Percentiles rank a stretch among this genome's conserved stretches.
phyloP scores from a whole-genome alignment of 2,329 filamentous ascomycete species.

The Talaromyces marneffei region DNA sequence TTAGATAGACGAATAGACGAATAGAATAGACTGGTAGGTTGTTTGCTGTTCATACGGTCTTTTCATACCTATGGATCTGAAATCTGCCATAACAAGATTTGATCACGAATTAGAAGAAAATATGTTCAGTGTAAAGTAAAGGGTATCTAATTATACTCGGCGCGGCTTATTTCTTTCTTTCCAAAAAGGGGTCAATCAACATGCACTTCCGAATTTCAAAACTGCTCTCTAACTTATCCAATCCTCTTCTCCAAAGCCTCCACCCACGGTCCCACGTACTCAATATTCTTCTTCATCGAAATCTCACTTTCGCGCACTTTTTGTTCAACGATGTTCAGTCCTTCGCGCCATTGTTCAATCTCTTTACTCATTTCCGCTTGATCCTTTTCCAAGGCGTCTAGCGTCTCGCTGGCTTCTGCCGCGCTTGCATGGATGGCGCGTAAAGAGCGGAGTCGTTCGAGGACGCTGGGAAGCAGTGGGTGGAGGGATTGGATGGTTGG shows the following conservation, averaged over 20 bases:
- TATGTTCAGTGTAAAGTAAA: not conserved
- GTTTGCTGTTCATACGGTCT: not conserved
- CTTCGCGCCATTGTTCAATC: slow-evolving; percentile 78
- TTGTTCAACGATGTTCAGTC: slow-evolving; percentile 70
- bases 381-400: slow-evolving; percentile 69
- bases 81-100: not conserved
- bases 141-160: slow-evolving; percentile 3
- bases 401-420: slow-evolving; percentile 68
- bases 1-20: slow-evolving; percentile 6
- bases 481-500: slow-evolving; percentile 82
- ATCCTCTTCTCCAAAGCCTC: slow-evolving; percentile 77
- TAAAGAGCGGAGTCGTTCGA: slow-evolving; percentile 79
- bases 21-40: not conserved
- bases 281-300: slow-evolving; percentile 71
- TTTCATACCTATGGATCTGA: not conserved
- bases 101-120: not conserved
- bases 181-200: not conserved
- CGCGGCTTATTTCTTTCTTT: not conserved
- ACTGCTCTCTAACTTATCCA: slow-evolving; percentile 46
- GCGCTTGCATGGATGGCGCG: slow-evolving; percentile 81
- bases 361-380: slow-evolving; percentile 79
- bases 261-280: slow-evolving; percentile 82
- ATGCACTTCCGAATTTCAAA: not conserved
- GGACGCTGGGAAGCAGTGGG: slow-evolving; percentile 74
- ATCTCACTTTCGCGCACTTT: slow-evolving; percentile 65